Percentiles rank a stretch among this genome's conserved stretches.
phyloP scores from a whole-genome alignment of 352 stramenopile genomes.

The Phytophthora ohioensis region DNA sequence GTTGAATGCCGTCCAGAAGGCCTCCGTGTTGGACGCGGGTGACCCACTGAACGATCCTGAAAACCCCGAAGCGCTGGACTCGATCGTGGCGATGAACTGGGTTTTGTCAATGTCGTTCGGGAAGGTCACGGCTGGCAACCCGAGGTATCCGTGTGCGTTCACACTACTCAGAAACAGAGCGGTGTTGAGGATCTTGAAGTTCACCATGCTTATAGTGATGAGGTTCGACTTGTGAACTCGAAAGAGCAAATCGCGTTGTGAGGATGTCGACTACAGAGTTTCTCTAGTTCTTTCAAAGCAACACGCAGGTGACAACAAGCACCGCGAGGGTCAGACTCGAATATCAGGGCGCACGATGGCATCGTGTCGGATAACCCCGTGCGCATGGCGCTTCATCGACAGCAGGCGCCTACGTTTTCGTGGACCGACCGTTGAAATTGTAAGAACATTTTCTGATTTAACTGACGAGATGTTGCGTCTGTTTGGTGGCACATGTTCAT shows the following conservation, averaged over 20 bases:
- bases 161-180: slow-evolving; percentile 24
- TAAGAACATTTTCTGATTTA: slow-evolving; percentile 37
- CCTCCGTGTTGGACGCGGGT: slow-evolving; percentile 33
- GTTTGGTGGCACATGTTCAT: slow-evolving; percentile 4
- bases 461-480: slow-evolving; percentile 25
- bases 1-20: slow-evolving; percentile 41
- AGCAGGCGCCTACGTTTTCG: slow-evolving; percentile 29
- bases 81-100: slow-evolving; percentile 52
- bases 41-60: slow-evolving; percentile 36
- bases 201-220: slow-evolving; percentile 10
- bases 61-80: slow-evolving; percentile 37
- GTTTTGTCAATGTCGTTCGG: slow-evolving; percentile 43
- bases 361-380: slow-evolving; percentile 17
- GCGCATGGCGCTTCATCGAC: slow-evolving; percentile 25
- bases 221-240: slow-evolving; percentile 17
- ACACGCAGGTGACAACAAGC: not conserved
- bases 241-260: slow-evolving; percentile 36
- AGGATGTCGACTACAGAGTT: slow-evolving; percentile 14
- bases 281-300: not conserved
- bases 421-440: slow-evolving; percentile 22
- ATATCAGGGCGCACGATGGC: slow-evolving; percentile 18
- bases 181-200: slow-evolving; percentile 22
- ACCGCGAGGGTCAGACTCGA: slow-evolving; percentile 12
- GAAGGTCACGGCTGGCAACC: slow-evolving; percentile 36
- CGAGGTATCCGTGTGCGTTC: slow-evolving; percentile 48